Base-by-base conservation (phyloP, 495 filamentous ascomycete genomes). In the Cladorrhinum samala region DNA sequence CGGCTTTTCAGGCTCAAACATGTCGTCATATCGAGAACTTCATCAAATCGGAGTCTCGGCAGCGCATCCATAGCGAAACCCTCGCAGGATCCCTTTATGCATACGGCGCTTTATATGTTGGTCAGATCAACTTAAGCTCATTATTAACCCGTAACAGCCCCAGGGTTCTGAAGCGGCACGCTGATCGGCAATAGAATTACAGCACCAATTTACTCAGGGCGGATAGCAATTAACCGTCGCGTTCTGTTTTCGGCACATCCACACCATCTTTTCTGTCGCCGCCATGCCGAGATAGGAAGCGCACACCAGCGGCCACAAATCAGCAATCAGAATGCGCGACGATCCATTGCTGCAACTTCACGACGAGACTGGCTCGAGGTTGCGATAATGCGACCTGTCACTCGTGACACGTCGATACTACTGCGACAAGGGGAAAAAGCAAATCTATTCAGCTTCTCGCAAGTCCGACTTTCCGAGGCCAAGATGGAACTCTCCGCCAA, bases 231-330 rank as follows among this genome's bases (percentile, higher is more conserved):
- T 52, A 42, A 7, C 48, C 42, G 36, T 5, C 21, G 8, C 37
- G 33, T 52, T 27, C 16, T 19, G 30, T 11, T n/a, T n/a, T 49
- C 54, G 54, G 54, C 49, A 52, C 33, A 46, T 56, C 14, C 23
- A 47, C 45, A 42, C 33, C 25, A 39, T 33, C 25, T 24, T 9
- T 20, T 44, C n/a, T 24, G 50, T n/a, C 38, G 9, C 9, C 20
- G 17, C 16, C 39, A 41, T n/a, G n/a, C n/a, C n/a, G n/a, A n/a
- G n/a, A n/a, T n/a, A n/a, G n/a, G n/a, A n/a, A n/a, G n/a, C n/a
- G n/a, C n/a, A n/a, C n/a, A n/a, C n/a, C n/a, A n/a, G n/a, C n/a
- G n/a, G n/a, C n/a, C n/a, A n/a, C n/a, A n/a, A n/a, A n/a, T n/a
- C n/a, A n/a, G n/a, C n/a, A n/a, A n/a, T n/a, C n/a, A n/a, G n/a